These are phyloP conservation scores for Styphnolobium japonicum DNA, from an alignment of 306 rosid genomes.

Conservation along the genomic window DNA sequence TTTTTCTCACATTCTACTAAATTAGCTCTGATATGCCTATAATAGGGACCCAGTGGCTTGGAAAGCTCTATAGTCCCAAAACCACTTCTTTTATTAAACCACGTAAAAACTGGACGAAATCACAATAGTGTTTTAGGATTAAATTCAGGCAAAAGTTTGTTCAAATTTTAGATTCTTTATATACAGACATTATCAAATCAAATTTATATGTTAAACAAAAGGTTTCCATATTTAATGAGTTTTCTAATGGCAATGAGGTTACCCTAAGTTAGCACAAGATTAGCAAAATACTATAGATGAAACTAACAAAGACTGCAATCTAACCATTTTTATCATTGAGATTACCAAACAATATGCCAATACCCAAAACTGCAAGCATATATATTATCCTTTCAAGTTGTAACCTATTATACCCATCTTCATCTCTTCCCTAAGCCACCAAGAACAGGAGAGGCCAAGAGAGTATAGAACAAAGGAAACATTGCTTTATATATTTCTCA, in stretches of 20 bases:
- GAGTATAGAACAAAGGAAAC: background rate
- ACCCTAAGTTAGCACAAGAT: background rate
- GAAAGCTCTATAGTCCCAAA: conserved; percentile 29
- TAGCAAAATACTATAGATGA: background rate
- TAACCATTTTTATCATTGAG: conserved; percentile 10
- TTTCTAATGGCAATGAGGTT: background rate
- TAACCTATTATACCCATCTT: background rate
- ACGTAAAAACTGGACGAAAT: conserved; percentile 24
- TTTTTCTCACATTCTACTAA: conserved; percentile 13
- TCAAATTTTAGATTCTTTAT: conserved; percentile 23
- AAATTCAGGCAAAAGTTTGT: conserved; percentile 22
- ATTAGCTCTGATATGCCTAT: background rate
- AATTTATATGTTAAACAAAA: background rate
- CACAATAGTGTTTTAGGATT: conserved; percentile 40
- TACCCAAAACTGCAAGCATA: background rate
- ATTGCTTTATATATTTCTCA: background rate
- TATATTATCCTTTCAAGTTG: background rate
- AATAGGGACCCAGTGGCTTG: conserved; percentile 24
- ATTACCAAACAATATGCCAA: background rate
- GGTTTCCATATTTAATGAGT: background rate
- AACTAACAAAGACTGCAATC: background rate
- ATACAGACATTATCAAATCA: conserved; percentile 2
- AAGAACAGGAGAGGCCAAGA: no score
- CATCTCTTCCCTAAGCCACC: background rate
- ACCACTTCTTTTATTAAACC: conserved; percentile 37